Evolutionary conservation across 2,329 filamentous ascomycete genomes (phyloP).

Genomic region (Fusarium cyanostomum): DNA sequence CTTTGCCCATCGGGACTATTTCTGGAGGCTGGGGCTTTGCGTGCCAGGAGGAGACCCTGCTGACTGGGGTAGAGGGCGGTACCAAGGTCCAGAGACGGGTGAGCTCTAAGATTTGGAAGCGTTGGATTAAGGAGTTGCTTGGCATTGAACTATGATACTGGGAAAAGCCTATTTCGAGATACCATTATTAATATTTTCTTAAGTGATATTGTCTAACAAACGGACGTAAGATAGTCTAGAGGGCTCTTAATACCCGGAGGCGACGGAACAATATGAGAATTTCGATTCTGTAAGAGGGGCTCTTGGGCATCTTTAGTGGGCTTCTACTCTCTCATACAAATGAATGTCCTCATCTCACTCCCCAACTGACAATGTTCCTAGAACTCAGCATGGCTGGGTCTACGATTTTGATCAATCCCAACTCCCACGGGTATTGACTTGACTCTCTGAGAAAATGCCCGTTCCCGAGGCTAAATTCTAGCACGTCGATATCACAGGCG

Average conservation of each 20-base stretch:
- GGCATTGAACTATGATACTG: background rate
- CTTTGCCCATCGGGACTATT: constrained; percentile 95
- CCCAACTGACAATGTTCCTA: too few relatives aligned
- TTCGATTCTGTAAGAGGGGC: background rate
- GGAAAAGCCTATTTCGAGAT: constrained; percentile 10
- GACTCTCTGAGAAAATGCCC: background rate
- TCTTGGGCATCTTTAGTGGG: background rate
- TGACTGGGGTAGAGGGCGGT: constrained; percentile 68
- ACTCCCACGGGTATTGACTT: background rate
- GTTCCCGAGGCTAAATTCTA: background rate
- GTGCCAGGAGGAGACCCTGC: constrained; percentile 79
- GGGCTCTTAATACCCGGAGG: background rate
- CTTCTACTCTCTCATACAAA: background rate
- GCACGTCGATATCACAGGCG: background rate
- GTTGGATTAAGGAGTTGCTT: background rate
- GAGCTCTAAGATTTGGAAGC: constrained; percentile 48
- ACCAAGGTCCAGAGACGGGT: constrained; percentile 51
- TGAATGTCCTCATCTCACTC: background rate
- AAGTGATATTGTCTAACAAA: background rate
- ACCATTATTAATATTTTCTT: constrained; percentile 2
- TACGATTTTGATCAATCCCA: background rate
- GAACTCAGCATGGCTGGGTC: constrained; percentile 8
- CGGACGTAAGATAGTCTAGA: background rate
- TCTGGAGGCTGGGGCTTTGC: constrained; percentile 91
- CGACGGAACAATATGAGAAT: constrained; percentile 1